A percentile compares a stretch with the other conserved stretches of the same genome.
Evolutionary conservation across 2,329 filamentous ascomycete genomes (phyloP).

Genomic region (Fusarium torreyae): DNA sequence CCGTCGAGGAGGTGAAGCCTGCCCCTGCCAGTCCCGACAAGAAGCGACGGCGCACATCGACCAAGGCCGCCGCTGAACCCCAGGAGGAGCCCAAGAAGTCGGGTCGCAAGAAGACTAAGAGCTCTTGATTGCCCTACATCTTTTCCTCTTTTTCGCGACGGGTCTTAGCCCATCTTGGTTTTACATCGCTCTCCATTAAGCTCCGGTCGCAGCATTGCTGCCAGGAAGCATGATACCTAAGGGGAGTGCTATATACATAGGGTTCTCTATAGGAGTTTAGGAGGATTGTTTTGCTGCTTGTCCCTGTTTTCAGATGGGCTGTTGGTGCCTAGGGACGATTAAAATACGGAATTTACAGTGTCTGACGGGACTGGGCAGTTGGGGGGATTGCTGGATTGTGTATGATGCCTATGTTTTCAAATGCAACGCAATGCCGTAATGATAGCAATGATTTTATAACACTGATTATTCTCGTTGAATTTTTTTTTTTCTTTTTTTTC

Average conservation of each 20-base stretch:
- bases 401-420: constrained; percentile 47
- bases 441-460: constrained; percentile 51
- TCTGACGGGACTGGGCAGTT: constrained; percentile 28
- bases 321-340: constrained; percentile 26
- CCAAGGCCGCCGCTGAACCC: constrained; percentile 68
- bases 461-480: not conserved
- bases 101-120: constrained; percentile 71
- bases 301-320: constrained; percentile 32
- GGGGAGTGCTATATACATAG: constrained; percentile 40
- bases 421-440: constrained; percentile 49
- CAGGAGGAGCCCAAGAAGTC: constrained; percentile 73
- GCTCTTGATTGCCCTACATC: constrained; percentile 50
- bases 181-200: constrained; percentile 38
- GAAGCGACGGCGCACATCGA: constrained; percentile 73
- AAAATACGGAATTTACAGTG: constrained; percentile 25
- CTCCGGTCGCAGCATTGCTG: constrained; percentile 23
- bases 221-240: constrained; percentile 48
- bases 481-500: not conserved
- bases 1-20: constrained; percentile 58
- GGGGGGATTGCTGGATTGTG: constrained; percentile 32
- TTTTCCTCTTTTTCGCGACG: constrained; percentile 39
- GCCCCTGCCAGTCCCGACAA: constrained; percentile 71
- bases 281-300: constrained; percentile 28
- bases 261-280: constrained; percentile 47
- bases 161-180: constrained; percentile 24